Percentiles rank a stretch among this genome's conserved stretches.
Evolutionary conservation across 768 basidiomycete species (phyloP).

Genomic region (Candolleomyces eurysporus): DNA sequence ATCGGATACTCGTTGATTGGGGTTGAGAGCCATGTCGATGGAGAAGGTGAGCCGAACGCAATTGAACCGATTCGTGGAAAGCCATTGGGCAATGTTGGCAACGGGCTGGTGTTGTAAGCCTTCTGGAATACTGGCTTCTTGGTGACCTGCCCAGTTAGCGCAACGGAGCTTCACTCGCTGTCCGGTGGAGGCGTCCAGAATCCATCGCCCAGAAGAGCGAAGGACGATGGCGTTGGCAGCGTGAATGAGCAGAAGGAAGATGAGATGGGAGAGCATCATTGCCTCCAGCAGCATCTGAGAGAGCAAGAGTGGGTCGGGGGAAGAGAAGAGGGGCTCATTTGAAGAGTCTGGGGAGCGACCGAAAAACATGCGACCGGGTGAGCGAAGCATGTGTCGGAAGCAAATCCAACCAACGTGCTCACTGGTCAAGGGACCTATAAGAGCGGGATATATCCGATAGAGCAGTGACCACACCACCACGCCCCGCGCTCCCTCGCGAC

Average conservation of each 20-base stretch:
- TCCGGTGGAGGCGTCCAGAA: slow-evolving; percentile 12
- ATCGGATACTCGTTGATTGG: slow-evolving; percentile 12
- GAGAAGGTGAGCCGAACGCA: slow-evolving; percentile 19
- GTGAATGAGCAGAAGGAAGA: slow-evolving; percentile 1
- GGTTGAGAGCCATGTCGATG: slow-evolving; percentile 20
- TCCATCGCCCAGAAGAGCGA: slow-evolving; percentile 12
- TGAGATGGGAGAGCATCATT: not conserved
- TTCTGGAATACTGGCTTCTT: slow-evolving; percentile 18
- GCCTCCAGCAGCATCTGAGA: no score
- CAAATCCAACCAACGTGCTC: no score
- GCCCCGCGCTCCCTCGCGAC: no score
- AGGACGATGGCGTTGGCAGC: slow-evolving; percentile 9
- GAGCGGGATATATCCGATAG: no score
- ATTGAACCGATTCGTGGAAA: slow-evolving; percentile 19
- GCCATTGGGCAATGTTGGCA: slow-evolving; percentile 17
- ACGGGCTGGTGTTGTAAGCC: slow-evolving; percentile 16
- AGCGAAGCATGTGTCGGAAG: no score
- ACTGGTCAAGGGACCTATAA: no score
- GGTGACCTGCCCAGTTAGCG: slow-evolving; percentile 18
- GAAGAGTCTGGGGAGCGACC: no score
- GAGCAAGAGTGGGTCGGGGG: no score
- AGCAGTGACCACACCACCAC: no score
- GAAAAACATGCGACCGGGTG: no score
- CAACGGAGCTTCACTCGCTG: slow-evolving; percentile 17
- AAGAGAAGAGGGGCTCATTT: no score